phyloP scores from a whole-genome alignment of 139 green algal species.

The Coelastrella sp. region DNA sequence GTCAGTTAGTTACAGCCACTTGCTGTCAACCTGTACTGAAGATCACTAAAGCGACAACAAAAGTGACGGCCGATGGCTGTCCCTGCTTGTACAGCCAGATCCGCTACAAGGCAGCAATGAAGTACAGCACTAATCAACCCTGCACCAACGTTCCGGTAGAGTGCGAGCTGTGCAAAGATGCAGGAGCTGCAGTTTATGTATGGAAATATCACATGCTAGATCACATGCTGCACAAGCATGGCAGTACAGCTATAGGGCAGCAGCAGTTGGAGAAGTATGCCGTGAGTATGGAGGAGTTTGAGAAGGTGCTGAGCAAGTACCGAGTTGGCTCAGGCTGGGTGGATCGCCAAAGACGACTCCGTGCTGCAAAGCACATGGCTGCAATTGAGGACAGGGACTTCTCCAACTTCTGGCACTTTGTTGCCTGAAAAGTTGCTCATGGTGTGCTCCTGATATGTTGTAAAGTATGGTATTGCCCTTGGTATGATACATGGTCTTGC shows the following conservation, averaged over 20 bases:
- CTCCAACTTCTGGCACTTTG: neutral
- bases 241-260: too few species aligned
- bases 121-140: neutral
- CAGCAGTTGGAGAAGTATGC: neutral
- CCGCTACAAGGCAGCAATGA: neutral
- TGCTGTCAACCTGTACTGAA: neutral
- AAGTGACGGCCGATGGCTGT: neutral
- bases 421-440: neutral
- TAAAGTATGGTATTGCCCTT: neutral
- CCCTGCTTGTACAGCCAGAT: neutral
- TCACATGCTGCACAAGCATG: neutral
- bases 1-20: neutral
- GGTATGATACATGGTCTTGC: neutral
- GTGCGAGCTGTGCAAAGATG: neutral
- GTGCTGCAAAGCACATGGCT: neutral
- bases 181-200: neutral
- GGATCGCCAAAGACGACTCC: neutral
- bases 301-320: neutral
- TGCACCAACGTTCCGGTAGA: neutral
- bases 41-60: too few species aligned
- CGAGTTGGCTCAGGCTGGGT: neutral
- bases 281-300: neutral
- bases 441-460: neutral
- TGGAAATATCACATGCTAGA: neutral
- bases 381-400: neutral